Percentiles rank a stretch among this genome's conserved stretches.
Evolutionary conservation across 768 basidiomycete species (phyloP).

Genomic region (Arthromyces matolae): DNA sequence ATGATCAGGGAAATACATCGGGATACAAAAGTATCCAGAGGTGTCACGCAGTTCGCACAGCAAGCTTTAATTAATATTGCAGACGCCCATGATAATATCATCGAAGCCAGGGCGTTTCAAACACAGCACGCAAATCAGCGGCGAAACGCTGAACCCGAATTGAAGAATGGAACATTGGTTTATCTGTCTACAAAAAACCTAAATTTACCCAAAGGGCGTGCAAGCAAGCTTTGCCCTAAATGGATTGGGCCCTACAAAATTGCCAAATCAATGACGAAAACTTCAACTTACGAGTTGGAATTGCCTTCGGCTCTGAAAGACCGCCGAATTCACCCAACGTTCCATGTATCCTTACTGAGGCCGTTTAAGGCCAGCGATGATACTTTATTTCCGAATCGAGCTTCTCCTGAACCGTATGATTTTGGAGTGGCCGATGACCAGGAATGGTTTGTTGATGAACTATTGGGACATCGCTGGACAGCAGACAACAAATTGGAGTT

Average conservation of each 20-base stretch:
- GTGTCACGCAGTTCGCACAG: conserved; percentile 23
- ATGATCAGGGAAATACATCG: conserved; percentile 14
- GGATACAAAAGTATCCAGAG: conserved; percentile 6
- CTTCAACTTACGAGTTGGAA: conserved; percentile 10
- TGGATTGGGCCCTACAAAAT: not conserved
- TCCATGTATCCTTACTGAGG: not conserved
- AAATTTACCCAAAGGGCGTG: conserved; percentile 24
- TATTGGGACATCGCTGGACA: not conserved
- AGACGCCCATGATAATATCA: conserved; percentile 34
- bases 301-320: conserved; percentile 4
- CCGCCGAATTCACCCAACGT: not conserved
- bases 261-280: not conserved
- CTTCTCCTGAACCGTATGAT: too few species aligned
- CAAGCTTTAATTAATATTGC: conserved; percentile 20
- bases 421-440: not conserved
- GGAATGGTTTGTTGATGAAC: not conserved
- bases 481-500: not conserved
- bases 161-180: conserved; percentile 25
- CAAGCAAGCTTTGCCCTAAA: not conserved
- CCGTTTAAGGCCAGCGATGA: not conserved
- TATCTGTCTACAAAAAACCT: conserved; percentile 35
- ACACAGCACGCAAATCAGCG: not conserved
- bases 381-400: not conserved
- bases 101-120: conserved; percentile 20
- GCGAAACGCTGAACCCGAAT: conserved; percentile 19